Percentiles rank a stretch among this genome's conserved stretches.
Evolutionary conservation across 768 basidiomycete species (phyloP).

Genomic region (Epithele typhae): DNA sequence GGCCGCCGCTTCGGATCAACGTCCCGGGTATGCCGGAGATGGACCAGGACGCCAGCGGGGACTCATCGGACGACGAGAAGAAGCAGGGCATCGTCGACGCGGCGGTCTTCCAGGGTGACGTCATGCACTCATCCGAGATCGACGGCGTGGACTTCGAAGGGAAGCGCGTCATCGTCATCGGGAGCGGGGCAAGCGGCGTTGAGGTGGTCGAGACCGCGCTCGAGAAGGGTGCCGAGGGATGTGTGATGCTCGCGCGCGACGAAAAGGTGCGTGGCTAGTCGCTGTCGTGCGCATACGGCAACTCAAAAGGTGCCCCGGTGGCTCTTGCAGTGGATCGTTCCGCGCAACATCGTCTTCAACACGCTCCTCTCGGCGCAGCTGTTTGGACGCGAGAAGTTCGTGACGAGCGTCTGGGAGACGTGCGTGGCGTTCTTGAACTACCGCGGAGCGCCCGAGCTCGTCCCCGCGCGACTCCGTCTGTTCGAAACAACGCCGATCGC

Average conservation of each 20-base stretch:
- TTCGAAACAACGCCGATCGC: slow-evolving; percentile 49
- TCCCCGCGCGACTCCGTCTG: slow-evolving; percentile 36
- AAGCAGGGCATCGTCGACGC: slow-evolving; percentile 19
- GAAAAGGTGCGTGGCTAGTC: slow-evolving; percentile 34
- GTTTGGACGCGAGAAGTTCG: slow-evolving; percentile 48
- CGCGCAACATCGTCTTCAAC: slow-evolving; percentile 42
- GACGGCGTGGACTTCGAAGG: slow-evolving; percentile 34
- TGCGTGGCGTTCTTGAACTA: slow-evolving; percentile 42
- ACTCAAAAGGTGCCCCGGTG: too few relatives aligned
- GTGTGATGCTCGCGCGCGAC: slow-evolving; percentile 38
- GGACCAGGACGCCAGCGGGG: slow-evolving; percentile 13
- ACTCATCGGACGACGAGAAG: slow-evolving; percentile 2
- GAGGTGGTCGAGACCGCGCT: slow-evolving; percentile 41
- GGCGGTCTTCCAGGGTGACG: slow-evolving; percentile 32
- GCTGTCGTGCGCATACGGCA: too few relatives aligned
- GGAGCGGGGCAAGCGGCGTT: slow-evolving; percentile 52
- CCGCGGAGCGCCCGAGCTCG: slow-evolving; percentile 39
- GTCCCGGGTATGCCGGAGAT: slow-evolving; percentile 40
- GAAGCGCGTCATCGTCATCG: slow-evolving; percentile 42
- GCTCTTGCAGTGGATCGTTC: slow-evolving; percentile 50
- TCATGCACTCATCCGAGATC: slow-evolving; percentile 46
- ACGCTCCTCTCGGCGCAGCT: slow-evolving; percentile 45
- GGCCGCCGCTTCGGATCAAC: slow-evolving; percentile 39
- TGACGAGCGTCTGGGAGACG: slow-evolving; percentile 47
- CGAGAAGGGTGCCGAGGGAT: slow-evolving; percentile 26